Evolutionary conservation across 2,329 filamentous ascomycete genomes (phyloP), one percentile per base, ranked within the genome.

Genomic region (Exophiala calicioides): DNA sequence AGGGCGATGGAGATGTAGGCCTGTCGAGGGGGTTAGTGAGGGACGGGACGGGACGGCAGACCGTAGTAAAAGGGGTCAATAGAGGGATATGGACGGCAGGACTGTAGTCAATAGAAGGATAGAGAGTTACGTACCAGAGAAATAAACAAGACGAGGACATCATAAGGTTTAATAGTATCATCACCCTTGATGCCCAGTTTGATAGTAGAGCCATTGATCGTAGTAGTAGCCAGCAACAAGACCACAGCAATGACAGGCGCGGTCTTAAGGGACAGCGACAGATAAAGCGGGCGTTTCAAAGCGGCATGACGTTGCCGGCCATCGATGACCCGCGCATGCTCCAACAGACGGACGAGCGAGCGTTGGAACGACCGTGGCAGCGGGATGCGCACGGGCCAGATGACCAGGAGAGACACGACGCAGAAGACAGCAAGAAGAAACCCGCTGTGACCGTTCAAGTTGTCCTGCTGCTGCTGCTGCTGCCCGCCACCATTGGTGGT

Each of bases 61-160:
- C n/a, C n/a, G n/a, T n/a, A n/a, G n/a, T n/a, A n/a, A n/a, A n/a
- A n/a, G n/a, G n/a, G n/a, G n/a, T n/a, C n/a, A n/a, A n/a, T n/a
- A n/a, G n/a, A n/a, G n/a, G n/a, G n/a, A n/a, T n/a, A n/a, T n/a
- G n/a, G n/a, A n/a, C n/a, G n/a, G n/a, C n/a, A n/a, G n/a, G n/a
- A n/a, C n/a, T n/a, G n/a, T n/a, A n/a, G n/a, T n/a, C n/a, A n/a
- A n/a, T n/a, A n/a, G n/a, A n/a, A n/a, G n/a, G n/a, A n/a, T n/a
- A n/a, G n/a, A n/a, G n/a, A n/a, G n/a, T n/a, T n/a, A 21, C 37
- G 8, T 24, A 47, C 44, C n/a, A 59, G 40, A 4, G 57, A 51
- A 23, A 58, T 57, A 42, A 59, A 59, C 5, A 59, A 46, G n/a
- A 59, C 57, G 7, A 59, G 55, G 9, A 59, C 57, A 44, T 59